Percentiles rank a stretch among this genome's conserved stretches.
phyloP scores from a whole-genome alignment of 2,329 filamentous ascomycete species.

The Fonsecaea erecta region DNA sequence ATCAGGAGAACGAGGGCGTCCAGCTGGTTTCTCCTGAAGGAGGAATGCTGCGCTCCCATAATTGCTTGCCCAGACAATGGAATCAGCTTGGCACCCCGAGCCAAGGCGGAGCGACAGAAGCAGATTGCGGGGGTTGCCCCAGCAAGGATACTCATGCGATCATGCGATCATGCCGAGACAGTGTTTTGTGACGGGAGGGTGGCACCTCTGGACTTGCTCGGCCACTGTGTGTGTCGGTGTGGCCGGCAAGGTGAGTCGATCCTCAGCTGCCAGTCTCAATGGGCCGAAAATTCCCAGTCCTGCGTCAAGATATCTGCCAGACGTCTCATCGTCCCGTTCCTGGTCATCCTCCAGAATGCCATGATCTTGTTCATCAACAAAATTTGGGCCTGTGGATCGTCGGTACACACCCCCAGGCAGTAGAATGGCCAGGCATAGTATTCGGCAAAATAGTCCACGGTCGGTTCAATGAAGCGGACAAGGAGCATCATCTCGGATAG shows the following conservation, averaged over 20 bases:
- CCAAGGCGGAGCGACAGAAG: slow-evolving; percentile 2
- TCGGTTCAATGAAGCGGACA: slow-evolving; percentile 31
- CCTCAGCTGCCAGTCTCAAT: not conserved
- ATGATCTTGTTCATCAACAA: slow-evolving; percentile 31
- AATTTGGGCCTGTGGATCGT: slow-evolving; percentile 17
- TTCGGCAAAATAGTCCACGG: slow-evolving; percentile 39
- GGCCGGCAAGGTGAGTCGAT: not conserved
- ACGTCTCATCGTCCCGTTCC: slow-evolving; percentile 38
- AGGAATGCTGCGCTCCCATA: slow-evolving; percentile 4
- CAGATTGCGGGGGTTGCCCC: slow-evolving; percentile 11
- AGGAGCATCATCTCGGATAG: slow-evolving; percentile 28
- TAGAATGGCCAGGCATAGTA: slow-evolving; percentile 40
- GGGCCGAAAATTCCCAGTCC: not conserved
- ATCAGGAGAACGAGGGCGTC: not conserved
- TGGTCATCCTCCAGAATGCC: slow-evolving; percentile 37
- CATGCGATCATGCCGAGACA: not conserved
- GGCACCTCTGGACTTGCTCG: not conserved
- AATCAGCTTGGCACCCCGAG: slow-evolving; percentile 11
- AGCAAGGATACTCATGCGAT: not conserved
- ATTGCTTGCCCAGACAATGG: slow-evolving; percentile 12
- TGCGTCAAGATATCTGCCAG: slow-evolving; percentile 33
- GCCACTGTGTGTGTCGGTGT: not conserved
- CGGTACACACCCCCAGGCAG: slow-evolving; percentile 31
- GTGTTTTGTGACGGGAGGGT: not conserved
- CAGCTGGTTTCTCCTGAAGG: not conserved